Conservation (phyloP, 176 grass and related monocot genomes). For the Zea mays region DNA sequence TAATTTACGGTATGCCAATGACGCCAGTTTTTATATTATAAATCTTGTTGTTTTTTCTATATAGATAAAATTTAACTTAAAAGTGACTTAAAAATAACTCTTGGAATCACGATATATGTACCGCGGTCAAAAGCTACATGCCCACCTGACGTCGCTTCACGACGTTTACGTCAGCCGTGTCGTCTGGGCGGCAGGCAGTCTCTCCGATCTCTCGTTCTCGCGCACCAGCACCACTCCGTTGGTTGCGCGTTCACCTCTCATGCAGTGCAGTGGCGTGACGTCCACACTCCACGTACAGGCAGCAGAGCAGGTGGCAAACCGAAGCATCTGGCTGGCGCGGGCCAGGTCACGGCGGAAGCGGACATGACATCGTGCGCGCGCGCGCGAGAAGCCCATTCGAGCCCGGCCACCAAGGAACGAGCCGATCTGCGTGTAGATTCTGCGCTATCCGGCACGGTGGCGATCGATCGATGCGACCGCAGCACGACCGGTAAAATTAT, state of each 20-base stretch:
- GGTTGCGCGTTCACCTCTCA: background rate
- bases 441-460: slow-evolving; percentile 7
- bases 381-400: background rate
- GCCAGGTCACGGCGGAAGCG: background rate
- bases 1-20: too few relatives aligned
- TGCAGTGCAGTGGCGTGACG: background rate
- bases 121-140: background rate
- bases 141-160: background rate
- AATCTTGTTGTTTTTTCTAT: too few relatives aligned
- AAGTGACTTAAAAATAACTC: too few relatives aligned
- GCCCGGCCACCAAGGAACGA: background rate
- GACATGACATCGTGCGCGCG: slow-evolving; percentile 3
- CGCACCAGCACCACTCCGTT: background rate
- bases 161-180: background rate
- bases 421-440: background rate
- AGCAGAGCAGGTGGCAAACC: too few relatives aligned
- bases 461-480: slow-evolving; percentile 16
- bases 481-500: background rate
- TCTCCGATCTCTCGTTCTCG: slow-evolving; percentile 11
- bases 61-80: too few relatives aligned
- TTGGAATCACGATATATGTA: background rate
- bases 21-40: too few relatives aligned
- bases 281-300: too few relatives aligned
- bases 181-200: slow-evolving; percentile 2
- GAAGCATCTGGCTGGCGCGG: background rate